phyloP scores from a whole-genome alignment of 345 rosid genomes.

The Cardamine occulta region DNA sequence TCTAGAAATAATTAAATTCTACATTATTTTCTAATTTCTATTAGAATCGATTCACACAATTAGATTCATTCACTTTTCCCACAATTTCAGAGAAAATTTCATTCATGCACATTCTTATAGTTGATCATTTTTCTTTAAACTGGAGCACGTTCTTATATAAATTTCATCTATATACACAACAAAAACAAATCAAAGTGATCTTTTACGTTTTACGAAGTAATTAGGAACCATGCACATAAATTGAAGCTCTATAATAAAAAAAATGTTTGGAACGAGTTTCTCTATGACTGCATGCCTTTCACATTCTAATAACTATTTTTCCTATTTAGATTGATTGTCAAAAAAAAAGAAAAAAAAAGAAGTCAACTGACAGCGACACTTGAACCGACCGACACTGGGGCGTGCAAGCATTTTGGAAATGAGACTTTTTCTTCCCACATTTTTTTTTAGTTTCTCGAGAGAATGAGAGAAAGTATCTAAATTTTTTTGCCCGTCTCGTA shows the following conservation, averaged over 20 bases:
- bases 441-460: slow-evolving; percentile 32
- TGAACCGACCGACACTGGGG: background rate
- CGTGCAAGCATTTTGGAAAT: slow-evolving; percentile 3
- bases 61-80: slow-evolving; percentile 18
- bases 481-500: slow-evolving; percentile 48
- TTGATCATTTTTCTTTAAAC: too few relatives aligned
- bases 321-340: background rate
- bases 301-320: too few relatives aligned
- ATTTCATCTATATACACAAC: background rate
- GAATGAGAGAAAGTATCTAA: slow-evolving; percentile 39
- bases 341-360: background rate
- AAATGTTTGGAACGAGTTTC: background rate
- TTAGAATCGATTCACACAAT: background rate
- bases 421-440: slow-evolving; percentile 9
- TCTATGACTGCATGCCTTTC: background rate
- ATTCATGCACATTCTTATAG: slow-evolving; percentile 11
- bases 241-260: background rate
- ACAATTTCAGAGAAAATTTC: background rate
- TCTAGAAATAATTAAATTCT: background rate
- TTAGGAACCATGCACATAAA: background rate
- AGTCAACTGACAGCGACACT: too few relatives aligned
- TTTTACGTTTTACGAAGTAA: background rate
- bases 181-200: background rate
- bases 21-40: background rate
- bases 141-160: background rate